Percentiles rank a stretch among this genome's conserved stretches.
These are phyloP conservation scores for Dunaliella primolecta DNA, from an alignment of 139 green algal species.

Conservation along the genomic window DNA sequence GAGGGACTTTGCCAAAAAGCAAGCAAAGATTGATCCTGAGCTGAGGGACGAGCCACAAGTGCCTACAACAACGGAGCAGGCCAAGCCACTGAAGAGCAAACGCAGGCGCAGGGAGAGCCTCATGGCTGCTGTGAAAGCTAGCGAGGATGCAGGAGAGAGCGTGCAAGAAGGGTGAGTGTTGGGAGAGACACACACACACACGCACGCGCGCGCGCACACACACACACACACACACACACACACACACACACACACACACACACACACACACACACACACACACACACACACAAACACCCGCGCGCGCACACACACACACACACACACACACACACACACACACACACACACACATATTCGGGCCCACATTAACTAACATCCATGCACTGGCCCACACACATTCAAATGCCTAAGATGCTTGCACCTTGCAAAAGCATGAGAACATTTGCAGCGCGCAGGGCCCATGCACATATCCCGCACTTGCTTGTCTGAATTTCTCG, in stretches of 20 bases:
- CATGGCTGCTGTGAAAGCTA: not conserved
- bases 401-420: too few species aligned
- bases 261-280: not conserved
- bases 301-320: too few species aligned
- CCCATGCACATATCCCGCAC: too few species aligned
- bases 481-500: too few species aligned
- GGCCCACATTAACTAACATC: not conserved
- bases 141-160: not conserved
- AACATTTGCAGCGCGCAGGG: too few species aligned
- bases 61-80: not conserved
- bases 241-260: too few species aligned
- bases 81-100: conserved; percentile 12
- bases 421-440: too few species aligned
- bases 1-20: not conserved
- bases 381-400: too few species aligned
- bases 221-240: too few species aligned
- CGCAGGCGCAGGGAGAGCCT: not conserved
- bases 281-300: not conserved
- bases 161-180: not conserved
- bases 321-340: not conserved
- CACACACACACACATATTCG: not conserved
- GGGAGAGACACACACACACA: not conserved
- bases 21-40: conserved; percentile 13
- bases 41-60: not conserved
- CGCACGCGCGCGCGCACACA: not conserved